phyloP scores from a whole-genome alignment of 345 rosid genomes.

The Eucalyptus tenuipes region DNA sequence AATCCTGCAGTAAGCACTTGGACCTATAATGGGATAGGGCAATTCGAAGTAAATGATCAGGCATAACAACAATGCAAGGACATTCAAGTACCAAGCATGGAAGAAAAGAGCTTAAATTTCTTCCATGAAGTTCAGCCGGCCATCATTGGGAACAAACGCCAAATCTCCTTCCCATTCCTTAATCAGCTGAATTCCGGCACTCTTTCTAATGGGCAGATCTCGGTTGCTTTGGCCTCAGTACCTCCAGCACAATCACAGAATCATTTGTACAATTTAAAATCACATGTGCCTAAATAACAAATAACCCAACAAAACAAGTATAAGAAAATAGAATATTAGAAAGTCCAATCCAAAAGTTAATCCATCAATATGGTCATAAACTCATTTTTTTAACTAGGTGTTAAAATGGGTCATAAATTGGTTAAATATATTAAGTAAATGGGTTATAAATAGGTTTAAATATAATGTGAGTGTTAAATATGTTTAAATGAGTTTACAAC shows the following conservation, averaged over 20 bases:
- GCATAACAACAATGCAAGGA: not conserved
- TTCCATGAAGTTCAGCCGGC: slow-evolving; percentile 85
- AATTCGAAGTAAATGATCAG: not conserved
- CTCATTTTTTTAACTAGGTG: not conserved
- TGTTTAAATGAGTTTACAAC: not conserved
- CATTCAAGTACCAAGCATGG: not conserved
- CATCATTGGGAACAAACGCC: slow-evolving; percentile 81
- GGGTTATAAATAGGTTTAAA: too few species aligned
- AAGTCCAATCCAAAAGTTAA: not conserved
- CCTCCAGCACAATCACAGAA: not conserved
- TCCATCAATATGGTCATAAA: not conserved
- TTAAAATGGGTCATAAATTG: too few species aligned
- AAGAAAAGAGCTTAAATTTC: slow-evolving; percentile 44
- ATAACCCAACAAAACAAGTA: not conserved
- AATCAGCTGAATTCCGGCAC: slow-evolving; percentile 83
- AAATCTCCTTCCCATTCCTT: slow-evolving; percentile 77
- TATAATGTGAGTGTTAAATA: not conserved
- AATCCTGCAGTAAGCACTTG: slow-evolving; percentile 65
- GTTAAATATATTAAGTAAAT: too few species aligned
- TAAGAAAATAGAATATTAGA: not conserved
- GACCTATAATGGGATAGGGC: slow-evolving; percentile 11
- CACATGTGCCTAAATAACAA: not conserved
- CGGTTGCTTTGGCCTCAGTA: not conserved
- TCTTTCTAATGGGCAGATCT: slow-evolving; percentile 8
- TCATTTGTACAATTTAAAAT: not conserved